Evolutionary conservation across 805 yeast species (phyloP).

Genomic region (Sugiyamaella smithiae): DNA sequence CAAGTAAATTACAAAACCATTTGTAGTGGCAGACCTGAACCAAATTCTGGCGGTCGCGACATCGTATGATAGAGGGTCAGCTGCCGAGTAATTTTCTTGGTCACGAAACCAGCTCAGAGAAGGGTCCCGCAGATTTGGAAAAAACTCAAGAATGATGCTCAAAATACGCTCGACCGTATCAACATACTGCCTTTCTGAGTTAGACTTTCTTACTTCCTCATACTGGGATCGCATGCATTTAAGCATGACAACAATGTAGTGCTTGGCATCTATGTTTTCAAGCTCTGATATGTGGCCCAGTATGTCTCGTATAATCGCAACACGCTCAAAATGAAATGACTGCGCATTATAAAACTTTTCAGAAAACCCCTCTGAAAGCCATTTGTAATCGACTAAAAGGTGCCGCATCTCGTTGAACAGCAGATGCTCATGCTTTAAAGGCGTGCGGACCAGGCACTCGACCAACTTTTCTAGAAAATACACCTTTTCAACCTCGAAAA

Average conservation of each 20-base stretch:
- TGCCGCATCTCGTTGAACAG: not conserved
- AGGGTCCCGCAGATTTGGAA: conserved; percentile 3
- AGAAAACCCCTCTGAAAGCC: not conserved
- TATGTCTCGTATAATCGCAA: not conserved
- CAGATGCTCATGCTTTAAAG: conserved; percentile 5
- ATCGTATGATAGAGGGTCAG: conserved; percentile 9
- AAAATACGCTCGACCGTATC: conserved; percentile 1
- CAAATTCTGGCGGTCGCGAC: conserved; percentile 7
- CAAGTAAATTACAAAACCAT: conserved; percentile 1
- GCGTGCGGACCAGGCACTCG: not conserved
- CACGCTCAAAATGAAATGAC: not conserved
- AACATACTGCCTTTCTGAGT: not conserved
- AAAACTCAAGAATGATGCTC: not conserved
- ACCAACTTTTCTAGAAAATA: not conserved
- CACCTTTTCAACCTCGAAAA: not conserved
- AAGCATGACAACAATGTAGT: not conserved
- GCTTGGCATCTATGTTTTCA: not conserved
- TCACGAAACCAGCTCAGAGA: conserved; percentile 11
- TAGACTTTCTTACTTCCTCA: not conserved
- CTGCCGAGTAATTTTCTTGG: not conserved
- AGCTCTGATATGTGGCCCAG: not conserved
- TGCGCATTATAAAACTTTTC: not conserved
- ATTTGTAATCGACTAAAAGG: not conserved
- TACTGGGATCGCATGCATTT: not conserved
- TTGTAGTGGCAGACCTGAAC: conserved; percentile 2